Conservation (phyloP, 2,329 filamentous ascomycete species). For the Dactylellina cionopaga region DNA sequence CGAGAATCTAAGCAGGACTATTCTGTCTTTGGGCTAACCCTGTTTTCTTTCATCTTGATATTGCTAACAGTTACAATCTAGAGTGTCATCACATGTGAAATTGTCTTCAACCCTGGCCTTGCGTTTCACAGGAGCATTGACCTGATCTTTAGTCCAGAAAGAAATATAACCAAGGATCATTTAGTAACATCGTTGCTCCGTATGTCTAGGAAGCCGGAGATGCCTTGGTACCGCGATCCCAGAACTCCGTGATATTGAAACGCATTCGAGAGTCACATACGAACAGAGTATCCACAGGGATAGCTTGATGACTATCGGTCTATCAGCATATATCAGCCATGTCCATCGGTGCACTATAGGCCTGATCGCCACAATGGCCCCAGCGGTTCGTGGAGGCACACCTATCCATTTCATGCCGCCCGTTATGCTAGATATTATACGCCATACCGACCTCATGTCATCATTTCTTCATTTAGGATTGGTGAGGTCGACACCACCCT, state of each 20-base stretch:
- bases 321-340: conserved; percentile 36
- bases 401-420: conserved; percentile 31
- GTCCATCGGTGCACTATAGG: conserved; percentile 21
- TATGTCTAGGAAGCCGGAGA: conserved; percentile 2
- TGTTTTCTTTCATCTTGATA: conserved; percentile 19
- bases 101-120: conserved; percentile 1
- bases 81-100: conserved; percentile 43
- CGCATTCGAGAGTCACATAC: conserved; percentile 16
- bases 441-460: conserved; percentile 32
- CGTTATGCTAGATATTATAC: conserved; percentile 37
- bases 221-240: neutral
- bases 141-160: neutral
- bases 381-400: conserved; percentile 40
- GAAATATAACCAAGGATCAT: conserved; percentile 2
- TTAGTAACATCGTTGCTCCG: no score
- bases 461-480: conserved; percentile 38
- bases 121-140: conserved; percentile 21
- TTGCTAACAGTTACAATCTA: neutral
- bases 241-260: conserved; percentile 28
- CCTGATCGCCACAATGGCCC: conserved; percentile 38
- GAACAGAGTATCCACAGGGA: conserved; percentile 13
- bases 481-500: conserved; percentile 30
- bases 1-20: conserved; percentile 18
- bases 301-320: conserved; percentile 18
- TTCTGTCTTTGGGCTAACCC: conserved; percentile 19